Conservation (phyloP, 1,284 basidiomycete genomes). For the Thelephora terrestris region DNA sequence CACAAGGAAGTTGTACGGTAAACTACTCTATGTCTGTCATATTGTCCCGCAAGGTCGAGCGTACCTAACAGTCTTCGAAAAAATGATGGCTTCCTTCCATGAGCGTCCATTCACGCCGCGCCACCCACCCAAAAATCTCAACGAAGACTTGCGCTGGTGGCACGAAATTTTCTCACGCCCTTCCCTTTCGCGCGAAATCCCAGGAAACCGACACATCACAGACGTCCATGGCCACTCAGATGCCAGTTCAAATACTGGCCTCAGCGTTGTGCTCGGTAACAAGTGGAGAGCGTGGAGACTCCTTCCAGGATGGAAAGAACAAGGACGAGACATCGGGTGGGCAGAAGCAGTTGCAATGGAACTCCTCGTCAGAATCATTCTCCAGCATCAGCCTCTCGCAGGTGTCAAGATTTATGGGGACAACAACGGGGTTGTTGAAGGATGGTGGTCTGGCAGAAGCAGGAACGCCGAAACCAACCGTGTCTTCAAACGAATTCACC, state of each 20-base stretch:
- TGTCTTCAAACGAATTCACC: constrained; percentile 17
- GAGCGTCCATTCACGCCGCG: constrained; percentile 20
- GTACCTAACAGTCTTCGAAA: constrained; percentile 24
- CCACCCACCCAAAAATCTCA: constrained; percentile 11
- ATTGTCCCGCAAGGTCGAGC: constrained; percentile 21
- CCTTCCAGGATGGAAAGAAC: constrained; percentile 23
- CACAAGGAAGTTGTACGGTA: constrained; percentile 23
- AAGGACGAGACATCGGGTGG: constrained; percentile 16
- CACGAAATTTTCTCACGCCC: constrained; percentile 6
- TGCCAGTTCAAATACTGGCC: constrained; percentile 30
- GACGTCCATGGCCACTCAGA: constrained; percentile 29
- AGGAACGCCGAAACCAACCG: constrained; percentile 14
- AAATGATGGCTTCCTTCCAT: constrained; percentile 13
- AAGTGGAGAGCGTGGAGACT: constrained; percentile 28
- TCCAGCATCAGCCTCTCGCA: not conserved
- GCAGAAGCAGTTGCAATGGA: constrained; percentile 26
- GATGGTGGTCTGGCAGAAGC: constrained; percentile 16
- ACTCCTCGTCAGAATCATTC: constrained; percentile 21
- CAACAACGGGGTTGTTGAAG: constrained; percentile 21
- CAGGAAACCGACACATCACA: constrained; percentile 15
- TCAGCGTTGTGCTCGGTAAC: constrained; percentile 26
- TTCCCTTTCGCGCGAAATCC: constrained; percentile 16
- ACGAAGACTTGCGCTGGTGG: constrained; percentile 32
- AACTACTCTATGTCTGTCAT: constrained; percentile 21
- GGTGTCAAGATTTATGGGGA: constrained; percentile 16